Evolutionary conservation across 2,329 filamentous ascomycete species (phyloP).

Genomic region (Fusarium tjaetaba): DNA sequence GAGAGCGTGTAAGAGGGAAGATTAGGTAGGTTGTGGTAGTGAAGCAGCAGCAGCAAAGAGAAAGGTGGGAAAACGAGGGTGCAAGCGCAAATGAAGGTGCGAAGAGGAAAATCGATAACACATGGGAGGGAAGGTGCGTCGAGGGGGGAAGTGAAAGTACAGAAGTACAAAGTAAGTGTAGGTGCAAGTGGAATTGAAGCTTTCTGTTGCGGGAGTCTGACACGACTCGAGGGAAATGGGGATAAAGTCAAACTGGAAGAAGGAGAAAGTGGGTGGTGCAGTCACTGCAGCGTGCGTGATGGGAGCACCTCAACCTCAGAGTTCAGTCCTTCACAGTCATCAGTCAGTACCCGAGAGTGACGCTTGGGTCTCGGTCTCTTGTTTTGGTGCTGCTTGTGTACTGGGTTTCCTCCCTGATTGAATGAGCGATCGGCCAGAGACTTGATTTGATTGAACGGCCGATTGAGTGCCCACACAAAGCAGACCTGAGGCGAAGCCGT

Average conservation of each 20-base stretch:
- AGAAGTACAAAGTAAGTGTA: conserved; percentile 37
- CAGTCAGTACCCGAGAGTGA: conserved; percentile 22
- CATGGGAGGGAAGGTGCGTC: conserved; percentile 20
- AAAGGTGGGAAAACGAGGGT: conserved; percentile 28
- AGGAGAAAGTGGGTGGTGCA: conserved; percentile 29
- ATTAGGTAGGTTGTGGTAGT: conserved; percentile 40
- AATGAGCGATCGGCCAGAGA: conserved; percentile 28
- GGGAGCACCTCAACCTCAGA: not conserved
- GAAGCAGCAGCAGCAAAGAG: conserved; percentile 42
- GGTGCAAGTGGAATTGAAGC: conserved; percentile 40
- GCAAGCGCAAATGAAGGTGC: conserved; percentile 42
- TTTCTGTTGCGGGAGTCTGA: conserved; percentile 41
- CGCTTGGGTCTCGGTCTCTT: conserved; percentile 28
- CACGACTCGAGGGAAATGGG: conserved; percentile 36
- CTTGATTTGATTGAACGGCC: conserved; percentile 36
- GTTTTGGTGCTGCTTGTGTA: conserved; percentile 28
- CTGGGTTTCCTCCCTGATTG: conserved; percentile 37
- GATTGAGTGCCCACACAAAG: conserved; percentile 35
- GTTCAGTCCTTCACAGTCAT: not conserved
- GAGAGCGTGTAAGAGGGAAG: conserved; percentile 44
- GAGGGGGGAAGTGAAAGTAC: conserved; percentile 27
- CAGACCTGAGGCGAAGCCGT: conserved; percentile 41
- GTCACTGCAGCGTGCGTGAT: conserved; percentile 21
- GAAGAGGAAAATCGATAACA: conserved; percentile 36
- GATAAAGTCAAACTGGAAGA: conserved; percentile 42